Evolutionary conservation across 148 eudicot species (phyloP), one percentile per base, ranked within the genome.

Genomic region (Polygonum maritimum): DNA sequence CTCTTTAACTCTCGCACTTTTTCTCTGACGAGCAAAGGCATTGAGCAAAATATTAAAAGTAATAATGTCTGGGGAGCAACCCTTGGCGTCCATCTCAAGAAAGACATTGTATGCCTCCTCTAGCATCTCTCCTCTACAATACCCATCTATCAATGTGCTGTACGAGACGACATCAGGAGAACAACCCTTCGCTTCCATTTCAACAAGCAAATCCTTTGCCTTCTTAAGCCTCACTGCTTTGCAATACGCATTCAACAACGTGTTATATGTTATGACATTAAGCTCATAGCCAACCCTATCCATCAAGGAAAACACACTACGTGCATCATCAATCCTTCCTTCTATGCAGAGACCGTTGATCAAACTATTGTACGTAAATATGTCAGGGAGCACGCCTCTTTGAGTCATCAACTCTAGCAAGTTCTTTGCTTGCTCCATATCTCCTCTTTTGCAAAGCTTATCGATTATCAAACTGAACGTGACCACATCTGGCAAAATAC

Each of bases 261-360:
- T 16, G 18, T 13, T 49, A 49, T 49, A 16, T 16, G 18, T 49
- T 38, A 85, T n/a, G 63, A 54, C 45, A 78, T 78, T 38, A 26
- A 33, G 18, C 36, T 33, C 76, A 49, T 49, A 19, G 40, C 87
- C 81, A 22, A 69, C 76, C 49, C 48, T 35, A 41, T 7, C 48
- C 84, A 83, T 75, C 15, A 41, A 39, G 54, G 45, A 45, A 47
- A 85, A 71, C 47, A 80, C 47, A 0, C 65, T 57, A 44, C 12
- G 21, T 15, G 85, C 82, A 48, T 76, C 80, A 58, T 82, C 78
- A 22, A 82, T 71, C 72, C 75, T 73, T 3, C 88, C 85, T 51
- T 69, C 54, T 57, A 4, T 58, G 9, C 45, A 41, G 8, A 41
- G 45, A 41, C 8, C 45, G 8, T 41, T 41, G 45, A 41, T 41